Base-by-base conservation (phyloP, 139 green algal species). In the Chloropicon primus region DNA sequence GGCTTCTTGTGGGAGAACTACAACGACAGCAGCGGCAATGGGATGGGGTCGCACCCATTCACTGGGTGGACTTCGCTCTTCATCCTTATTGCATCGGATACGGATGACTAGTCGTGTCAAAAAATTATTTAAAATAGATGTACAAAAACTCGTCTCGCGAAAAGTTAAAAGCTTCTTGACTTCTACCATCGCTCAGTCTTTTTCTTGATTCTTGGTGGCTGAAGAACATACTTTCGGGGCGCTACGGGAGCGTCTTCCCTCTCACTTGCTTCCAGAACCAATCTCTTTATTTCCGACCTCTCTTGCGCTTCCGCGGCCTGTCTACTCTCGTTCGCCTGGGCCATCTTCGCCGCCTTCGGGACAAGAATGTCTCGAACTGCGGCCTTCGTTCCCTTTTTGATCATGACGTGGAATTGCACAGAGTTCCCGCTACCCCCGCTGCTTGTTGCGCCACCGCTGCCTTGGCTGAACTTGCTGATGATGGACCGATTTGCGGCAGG, bases 1-100 rank as follows among this genome's bases (percentile, higher is more conserved):
- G 92, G 92, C 0, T 97, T 90, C 79, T 28, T 98, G 23, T 98
- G 87, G 84, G 93, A 98, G 84, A 88, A 97, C 71, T 96, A 97
- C 71, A 83, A 93, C 75, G 91, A 96, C 28, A 41, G 26, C 0
- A 84, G 74, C 25, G 94, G 92, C 0, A 24, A 78, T 1, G 94
- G 94, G 0, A 90, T 86, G 75, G 92, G 93, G 29, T 90, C 83
- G 21, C 93, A 96, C 77, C 93, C 93, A 0, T 98, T 98, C 83
- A 97, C 91, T 2, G 94, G 93, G 0, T 98, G 93, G 93, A 96
- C 93, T 26, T 88, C 92, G 21, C 81, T 97, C 27, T 21, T 98
- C 0, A 86, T 90, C 0, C 82, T 98, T 1, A 89, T 96, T 17
- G 41, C 41, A 17, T 62, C 41, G 10, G 41, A 62, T 5, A n/a